Conservation (phyloP, 192 early-diverging fungal species). For the Dissophora ornata region DNA sequence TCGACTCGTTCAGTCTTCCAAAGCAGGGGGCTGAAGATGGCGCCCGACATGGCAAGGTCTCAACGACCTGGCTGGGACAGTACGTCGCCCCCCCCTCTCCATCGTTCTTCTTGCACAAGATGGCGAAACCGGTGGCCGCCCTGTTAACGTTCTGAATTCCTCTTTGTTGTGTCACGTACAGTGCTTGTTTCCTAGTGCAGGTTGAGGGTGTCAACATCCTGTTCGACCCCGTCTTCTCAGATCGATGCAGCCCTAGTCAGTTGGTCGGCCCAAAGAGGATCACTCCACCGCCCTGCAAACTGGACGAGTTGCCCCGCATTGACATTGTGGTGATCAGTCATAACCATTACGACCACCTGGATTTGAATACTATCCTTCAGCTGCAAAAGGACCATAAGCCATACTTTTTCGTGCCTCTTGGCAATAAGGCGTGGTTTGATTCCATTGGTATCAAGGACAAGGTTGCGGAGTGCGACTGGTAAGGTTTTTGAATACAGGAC, state of each 20-base stretch:
- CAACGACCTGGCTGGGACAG: constrained; percentile 46
- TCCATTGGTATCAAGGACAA: constrained; percentile 62
- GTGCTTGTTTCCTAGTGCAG: constrained; percentile 73
- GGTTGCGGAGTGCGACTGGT: constrained; percentile 82
- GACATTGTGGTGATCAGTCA: constrained; percentile 84
- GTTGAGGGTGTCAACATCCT: constrained; percentile 75
- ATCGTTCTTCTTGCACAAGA: too few species aligned
- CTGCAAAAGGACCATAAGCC: constrained; percentile 62
- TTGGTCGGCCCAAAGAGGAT: constrained; percentile 75
- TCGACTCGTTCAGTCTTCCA: constrained; percentile 32
- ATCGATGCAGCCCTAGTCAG: constrained; percentile 77
- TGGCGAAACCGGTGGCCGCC: too few species aligned
- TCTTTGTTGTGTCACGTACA: too few species aligned
- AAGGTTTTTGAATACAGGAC: constrained; percentile 47
- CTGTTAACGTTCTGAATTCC: too few species aligned
- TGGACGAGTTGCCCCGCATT: constrained; percentile 74
- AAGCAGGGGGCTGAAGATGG: constrained; percentile 19
- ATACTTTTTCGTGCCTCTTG: constrained; percentile 81
- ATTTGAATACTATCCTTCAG: constrained; percentile 70
- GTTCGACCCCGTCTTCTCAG: constrained; percentile 81
- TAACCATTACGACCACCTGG: constrained; percentile 93
- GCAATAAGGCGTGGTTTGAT: constrained; percentile 75
- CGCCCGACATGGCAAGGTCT: constrained; percentile 5
- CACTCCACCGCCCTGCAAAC: constrained; percentile 70
- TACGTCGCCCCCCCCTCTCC: constrained; percentile 8